phyloP scores from a whole-genome alignment of 2,329 filamentous ascomycete species.

The Lizonia empirigonia region DNA sequence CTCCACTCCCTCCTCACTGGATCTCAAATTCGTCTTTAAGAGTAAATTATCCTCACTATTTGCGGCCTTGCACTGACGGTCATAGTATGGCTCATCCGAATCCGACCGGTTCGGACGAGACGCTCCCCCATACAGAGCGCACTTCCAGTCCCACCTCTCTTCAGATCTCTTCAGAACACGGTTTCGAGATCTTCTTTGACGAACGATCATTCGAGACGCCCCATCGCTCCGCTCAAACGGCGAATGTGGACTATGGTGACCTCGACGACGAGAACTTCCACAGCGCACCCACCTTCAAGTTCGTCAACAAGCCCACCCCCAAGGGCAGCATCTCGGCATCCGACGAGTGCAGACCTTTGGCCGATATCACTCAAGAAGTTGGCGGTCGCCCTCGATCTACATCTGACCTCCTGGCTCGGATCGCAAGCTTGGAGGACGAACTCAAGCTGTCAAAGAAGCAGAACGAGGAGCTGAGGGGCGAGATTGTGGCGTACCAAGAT shows the following conservation, averaged over 20 bases:
- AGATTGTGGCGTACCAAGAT: slow-evolving; percentile 10
- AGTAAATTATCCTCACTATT: not conserved
- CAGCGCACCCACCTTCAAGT: not conserved
- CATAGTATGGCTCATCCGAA: not conserved
- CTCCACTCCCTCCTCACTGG: not conserved
- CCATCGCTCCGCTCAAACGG: not conserved
- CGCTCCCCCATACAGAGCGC: not conserved
- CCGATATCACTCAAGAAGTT: not conserved
- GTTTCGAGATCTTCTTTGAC: slow-evolving; percentile 6
- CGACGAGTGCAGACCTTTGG: not conserved
- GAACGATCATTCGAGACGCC: not conserved
- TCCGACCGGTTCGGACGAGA: not conserved
- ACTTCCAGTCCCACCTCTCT: not conserved
- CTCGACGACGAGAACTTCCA: not conserved
- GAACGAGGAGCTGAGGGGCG: slow-evolving; percentile 4
- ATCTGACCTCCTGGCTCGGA: slow-evolving; percentile 2
- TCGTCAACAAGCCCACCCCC: not conserved
- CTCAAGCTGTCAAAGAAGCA: not conserved
- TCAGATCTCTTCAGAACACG: not conserved
- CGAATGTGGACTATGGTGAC: not conserved
- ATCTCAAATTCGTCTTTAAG: not conserved
- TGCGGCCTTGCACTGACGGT: not conserved
- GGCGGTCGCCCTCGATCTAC: not conserved
- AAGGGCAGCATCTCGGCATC: not conserved
- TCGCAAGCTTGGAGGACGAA: slow-evolving; percentile 1